Percentiles rank a stretch among this genome's conserved stretches.
Evolutionary conservation across 2,329 filamentous ascomycete species (phyloP).

Genomic region (Microcera coccophila): DNA sequence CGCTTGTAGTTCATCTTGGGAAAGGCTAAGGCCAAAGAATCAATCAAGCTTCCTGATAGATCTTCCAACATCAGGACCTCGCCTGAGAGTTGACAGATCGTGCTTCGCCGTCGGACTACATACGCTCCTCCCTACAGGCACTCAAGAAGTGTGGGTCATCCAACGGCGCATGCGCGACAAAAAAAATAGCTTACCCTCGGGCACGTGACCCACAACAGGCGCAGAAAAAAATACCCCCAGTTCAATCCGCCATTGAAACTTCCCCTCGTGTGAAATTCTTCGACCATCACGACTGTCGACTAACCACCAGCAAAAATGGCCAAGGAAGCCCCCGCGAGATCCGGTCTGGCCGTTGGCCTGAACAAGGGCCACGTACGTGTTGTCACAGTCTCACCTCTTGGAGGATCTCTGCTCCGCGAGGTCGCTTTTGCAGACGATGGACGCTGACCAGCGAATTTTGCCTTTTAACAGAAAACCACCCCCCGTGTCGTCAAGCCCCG

Average conservation of each 20-base stretch:
- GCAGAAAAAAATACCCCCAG: constrained; percentile 15
- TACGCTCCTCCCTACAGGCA: too few species aligned
- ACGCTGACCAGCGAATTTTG: constrained; percentile 50
- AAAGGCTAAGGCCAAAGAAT: too few species aligned
- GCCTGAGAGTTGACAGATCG: too few species aligned
- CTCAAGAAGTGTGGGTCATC: neutral
- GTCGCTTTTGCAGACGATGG: constrained; percentile 53
- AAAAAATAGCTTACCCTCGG: constrained; percentile 21
- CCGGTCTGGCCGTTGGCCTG: constrained; percentile 58
- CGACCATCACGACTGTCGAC: constrained; percentile 29
- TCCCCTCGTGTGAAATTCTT: constrained; percentile 20
- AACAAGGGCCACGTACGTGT: constrained; percentile 63
- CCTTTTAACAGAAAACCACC: constrained; percentile 70
- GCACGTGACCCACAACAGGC: constrained; percentile 33
- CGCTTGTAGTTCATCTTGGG: too few species aligned
- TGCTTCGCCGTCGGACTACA: too few species aligned
- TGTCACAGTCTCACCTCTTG: constrained; percentile 65
- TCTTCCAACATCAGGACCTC: too few species aligned
- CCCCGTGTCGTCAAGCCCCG: constrained; percentile 72
- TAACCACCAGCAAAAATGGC: constrained; percentile 49
- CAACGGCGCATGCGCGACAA: constrained; percentile 5
- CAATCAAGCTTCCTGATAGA: too few species aligned
- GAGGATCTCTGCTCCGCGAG: constrained; percentile 60
- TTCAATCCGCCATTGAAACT: constrained; percentile 11
- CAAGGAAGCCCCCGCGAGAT: constrained; percentile 55